phyloP scores from a whole-genome alignment of 768 basidiomycete genomes.

The Lactifluus pinguis region DNA sequence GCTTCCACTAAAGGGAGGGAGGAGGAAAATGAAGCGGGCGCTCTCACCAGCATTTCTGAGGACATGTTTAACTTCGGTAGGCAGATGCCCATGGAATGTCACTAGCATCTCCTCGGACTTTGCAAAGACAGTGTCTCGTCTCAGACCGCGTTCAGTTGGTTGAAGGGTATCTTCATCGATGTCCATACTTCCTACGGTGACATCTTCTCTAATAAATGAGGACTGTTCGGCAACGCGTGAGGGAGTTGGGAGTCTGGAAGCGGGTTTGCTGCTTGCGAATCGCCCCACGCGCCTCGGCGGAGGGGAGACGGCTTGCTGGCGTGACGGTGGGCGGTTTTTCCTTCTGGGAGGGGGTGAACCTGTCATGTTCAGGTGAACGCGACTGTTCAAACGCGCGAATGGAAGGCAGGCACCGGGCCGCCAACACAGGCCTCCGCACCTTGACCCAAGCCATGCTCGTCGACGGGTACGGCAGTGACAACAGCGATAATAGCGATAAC shows the following conservation, averaged over 20 bases:
- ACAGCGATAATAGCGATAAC: conserved; percentile 41
- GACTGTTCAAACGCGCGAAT: not conserved
- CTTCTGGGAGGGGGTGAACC: conserved; percentile 18
- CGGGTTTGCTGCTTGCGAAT: conserved; percentile 25
- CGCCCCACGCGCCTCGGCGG: conserved; percentile 24
- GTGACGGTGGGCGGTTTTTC: conserved; percentile 16
- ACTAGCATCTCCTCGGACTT: conserved; percentile 65
- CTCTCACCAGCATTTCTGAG: conserved; percentile 55
- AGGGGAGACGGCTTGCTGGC: conserved; percentile 22
- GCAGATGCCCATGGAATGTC: conserved; percentile 59
- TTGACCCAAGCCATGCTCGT: conserved; percentile 45
- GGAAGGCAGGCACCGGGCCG: not conserved
- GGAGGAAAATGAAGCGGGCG: not conserved
- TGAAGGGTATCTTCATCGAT: conserved; percentile 45
- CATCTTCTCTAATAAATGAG: conserved; percentile 35
- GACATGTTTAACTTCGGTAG: conserved; percentile 65
- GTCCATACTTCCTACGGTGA: conserved; percentile 47
- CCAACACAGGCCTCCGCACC: not conserved
- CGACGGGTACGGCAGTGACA: conserved; percentile 65
- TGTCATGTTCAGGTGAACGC: conserved; percentile 1
- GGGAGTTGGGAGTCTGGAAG: conserved; percentile 40
- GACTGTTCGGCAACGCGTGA: conserved; percentile 24
- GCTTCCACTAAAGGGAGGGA: not conserved
- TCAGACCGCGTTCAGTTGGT: conserved; percentile 30
- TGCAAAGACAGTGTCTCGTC: conserved; percentile 43